Evolutionary conservation across 139 green algal genomes (phyloP).

Genomic region (Chlamydomonas eustigma): DNA sequence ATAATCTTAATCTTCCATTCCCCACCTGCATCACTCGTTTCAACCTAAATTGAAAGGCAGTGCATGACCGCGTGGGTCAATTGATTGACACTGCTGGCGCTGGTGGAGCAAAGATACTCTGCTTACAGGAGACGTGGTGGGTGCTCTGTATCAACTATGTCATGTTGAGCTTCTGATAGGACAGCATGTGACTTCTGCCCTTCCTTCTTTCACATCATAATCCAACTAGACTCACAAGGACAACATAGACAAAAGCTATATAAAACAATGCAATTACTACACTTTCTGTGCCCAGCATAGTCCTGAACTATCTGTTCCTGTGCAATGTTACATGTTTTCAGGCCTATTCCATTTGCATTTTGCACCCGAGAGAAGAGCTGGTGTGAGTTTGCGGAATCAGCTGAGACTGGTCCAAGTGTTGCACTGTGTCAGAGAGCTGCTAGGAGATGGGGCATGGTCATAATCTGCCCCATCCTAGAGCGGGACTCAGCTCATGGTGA

Average conservation of each 20-base stretch:
- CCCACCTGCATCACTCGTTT: background rate
- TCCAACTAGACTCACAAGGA: background rate
- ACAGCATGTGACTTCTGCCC: background rate
- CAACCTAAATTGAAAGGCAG: slow-evolving; percentile 43
- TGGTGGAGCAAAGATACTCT: slow-evolving; percentile 84
- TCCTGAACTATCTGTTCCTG: background rate
- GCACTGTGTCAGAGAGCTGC: slow-evolving; percentile 45
- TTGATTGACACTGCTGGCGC: slow-evolving; percentile 73
- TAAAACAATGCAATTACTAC: background rate
- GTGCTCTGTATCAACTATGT: background rate
- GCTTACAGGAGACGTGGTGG: slow-evolving; percentile 90
- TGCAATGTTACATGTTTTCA: slow-evolving; percentile 16
- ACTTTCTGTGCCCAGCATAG: background rate
- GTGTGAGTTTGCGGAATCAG: slow-evolving; percentile 90
- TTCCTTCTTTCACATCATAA: slow-evolving; percentile 2
- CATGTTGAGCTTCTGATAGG: too few species aligned
- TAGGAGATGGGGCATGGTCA: slow-evolving; percentile 52
- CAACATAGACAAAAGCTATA: background rate
- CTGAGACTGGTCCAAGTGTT: slow-evolving; percentile 55
- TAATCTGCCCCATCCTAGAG: slow-evolving; percentile 91
- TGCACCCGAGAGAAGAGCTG: slow-evolving; percentile 92
- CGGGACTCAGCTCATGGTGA: slow-evolving; percentile 73
- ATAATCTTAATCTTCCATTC: background rate
- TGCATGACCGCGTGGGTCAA: slow-evolving; percentile 54
- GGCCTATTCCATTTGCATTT: slow-evolving; percentile 93